Conservation (phyloP, 371 early-diverging fungal genomes). For the Lichtheimia corymbifera region DNA sequence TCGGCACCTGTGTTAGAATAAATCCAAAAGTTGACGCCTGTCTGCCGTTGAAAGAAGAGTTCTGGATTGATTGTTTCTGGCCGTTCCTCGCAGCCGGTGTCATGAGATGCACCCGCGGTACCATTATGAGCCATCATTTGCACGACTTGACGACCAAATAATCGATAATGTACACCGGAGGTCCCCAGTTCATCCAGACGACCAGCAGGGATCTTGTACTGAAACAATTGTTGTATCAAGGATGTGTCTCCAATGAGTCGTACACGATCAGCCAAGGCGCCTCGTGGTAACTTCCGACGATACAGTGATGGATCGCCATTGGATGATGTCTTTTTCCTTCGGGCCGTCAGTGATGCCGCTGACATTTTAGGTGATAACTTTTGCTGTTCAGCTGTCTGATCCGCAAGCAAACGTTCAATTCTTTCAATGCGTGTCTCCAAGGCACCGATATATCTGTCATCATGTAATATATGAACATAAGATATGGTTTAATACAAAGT, state of each 20-base stretch:
- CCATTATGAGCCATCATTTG: neutral
- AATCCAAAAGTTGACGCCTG: slow-evolving; percentile 38
- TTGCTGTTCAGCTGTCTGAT: neutral
- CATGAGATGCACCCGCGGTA: neutral
- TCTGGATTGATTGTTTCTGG: neutral
- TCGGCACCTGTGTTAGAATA: slow-evolving; percentile 41
- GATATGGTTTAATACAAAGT: neutral
- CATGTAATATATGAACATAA: neutral
- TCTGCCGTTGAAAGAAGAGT: neutral
- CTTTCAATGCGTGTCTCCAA: slow-evolving; percentile 43
- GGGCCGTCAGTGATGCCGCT: slow-evolving; percentile 5
- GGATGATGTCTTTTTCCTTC: slow-evolving; percentile 20
- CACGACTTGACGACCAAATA: neutral
- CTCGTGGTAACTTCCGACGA: slow-evolving; percentile 7
- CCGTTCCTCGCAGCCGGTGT: neutral
- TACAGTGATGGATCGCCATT: neutral
- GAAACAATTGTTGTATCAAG: slow-evolving; percentile 38
- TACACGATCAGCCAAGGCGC: slow-evolving; percentile 27
- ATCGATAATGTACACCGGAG: neutral
- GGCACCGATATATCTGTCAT: slow-evolving; percentile 43
- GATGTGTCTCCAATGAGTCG: slow-evolving; percentile 43
- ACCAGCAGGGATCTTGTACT: slow-evolving; percentile 26
- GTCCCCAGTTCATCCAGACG: neutral
- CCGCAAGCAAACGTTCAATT: slow-evolving; percentile 24
- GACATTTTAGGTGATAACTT: neutral